Percentiles rank a stretch among this genome's conserved stretches.
Evolutionary conservation across 495 filamentous ascomycete genomes (phyloP).

Genomic region (Trypethelium eluteriae): DNA sequence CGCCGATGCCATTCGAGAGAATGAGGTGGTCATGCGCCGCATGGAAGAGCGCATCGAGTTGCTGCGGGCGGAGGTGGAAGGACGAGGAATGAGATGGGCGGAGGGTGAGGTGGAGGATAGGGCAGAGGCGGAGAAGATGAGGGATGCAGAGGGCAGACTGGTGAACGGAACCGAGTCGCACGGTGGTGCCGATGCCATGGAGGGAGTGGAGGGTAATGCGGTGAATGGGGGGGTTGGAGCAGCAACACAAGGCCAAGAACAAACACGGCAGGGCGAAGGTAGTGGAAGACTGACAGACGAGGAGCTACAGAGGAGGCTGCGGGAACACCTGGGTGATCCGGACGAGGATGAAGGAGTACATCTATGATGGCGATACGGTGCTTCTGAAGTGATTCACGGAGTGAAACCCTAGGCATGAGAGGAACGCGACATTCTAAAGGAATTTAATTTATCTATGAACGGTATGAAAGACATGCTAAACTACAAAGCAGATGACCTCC

Average conservation of each 20-base stretch:
- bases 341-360: slow-evolving; percentile 28
- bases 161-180: slow-evolving; percentile 20
- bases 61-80: slow-evolving; percentile 66
- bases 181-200: slow-evolving; percentile 17
- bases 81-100: slow-evolving; percentile 62
- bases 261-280: slow-evolving; percentile 1
- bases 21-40: slow-evolving; percentile 61
- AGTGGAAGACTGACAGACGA: slow-evolving; percentile 28
- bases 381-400: neutral
- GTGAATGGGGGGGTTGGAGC: slow-evolving; percentile 20
- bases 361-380: slow-evolving; percentile 16
- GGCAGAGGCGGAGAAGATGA: slow-evolving; percentile 23
- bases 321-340: slow-evolving; percentile 19
- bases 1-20: slow-evolving; percentile 64
- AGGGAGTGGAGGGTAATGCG: slow-evolving; percentile 19
- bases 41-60: slow-evolving; percentile 66
- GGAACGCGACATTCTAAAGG: neutral
- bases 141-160: slow-evolving; percentile 28
- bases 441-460: neutral
- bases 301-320: slow-evolving; percentile 26
- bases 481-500: neutral
- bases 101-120: slow-evolving; percentile 39
- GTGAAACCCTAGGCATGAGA: neutral
- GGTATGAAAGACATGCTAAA: neutral
- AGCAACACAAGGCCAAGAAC: neutral